Conservation (phyloP, 2,329 filamentous ascomycete species). For the Arthrobotrys sinensis region DNA sequence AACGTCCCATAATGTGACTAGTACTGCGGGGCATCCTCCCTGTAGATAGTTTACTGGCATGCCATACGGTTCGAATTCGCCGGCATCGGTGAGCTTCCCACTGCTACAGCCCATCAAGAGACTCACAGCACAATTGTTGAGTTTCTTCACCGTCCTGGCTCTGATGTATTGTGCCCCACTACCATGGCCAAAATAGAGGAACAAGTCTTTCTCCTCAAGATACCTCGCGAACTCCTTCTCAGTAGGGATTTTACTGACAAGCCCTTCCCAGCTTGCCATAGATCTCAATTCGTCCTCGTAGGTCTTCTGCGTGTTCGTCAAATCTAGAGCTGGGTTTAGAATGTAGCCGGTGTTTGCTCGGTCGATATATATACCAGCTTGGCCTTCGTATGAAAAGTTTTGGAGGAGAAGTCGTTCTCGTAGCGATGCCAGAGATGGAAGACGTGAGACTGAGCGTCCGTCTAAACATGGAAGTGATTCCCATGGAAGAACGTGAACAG, state of each 20-base stretch:
- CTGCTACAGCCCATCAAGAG: slow-evolving; percentile 97
- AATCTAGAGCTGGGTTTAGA: slow-evolving; percentile 88
- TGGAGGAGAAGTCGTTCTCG: slow-evolving; percentile 78
- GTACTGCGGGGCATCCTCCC: slow-evolving; percentile 85
- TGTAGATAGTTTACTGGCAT: slow-evolving; percentile 93
- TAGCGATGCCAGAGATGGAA: slow-evolving; percentile 88
- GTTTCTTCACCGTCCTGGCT: slow-evolving; percentile 82
- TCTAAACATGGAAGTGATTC: slow-evolving; percentile 92
- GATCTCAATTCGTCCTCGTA: slow-evolving; percentile 78
- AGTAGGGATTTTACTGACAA: slow-evolving; percentile 78
- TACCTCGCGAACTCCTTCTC: slow-evolving; percentile 82
- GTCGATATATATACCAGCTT: slow-evolving; percentile 73
- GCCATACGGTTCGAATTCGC: slow-evolving; percentile 91
- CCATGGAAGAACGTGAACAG: slow-evolving; percentile 93
- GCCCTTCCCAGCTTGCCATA: slow-evolving; percentile 79
- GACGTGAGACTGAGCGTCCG: slow-evolving; percentile 82
- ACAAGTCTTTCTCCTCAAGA: slow-evolving; percentile 77
- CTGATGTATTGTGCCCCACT: slow-evolving; percentile 95
- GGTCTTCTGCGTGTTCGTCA: slow-evolving; percentile 82
- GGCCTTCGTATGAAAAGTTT: slow-evolving; percentile 64
- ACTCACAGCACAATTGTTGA: slow-evolving; percentile 83
- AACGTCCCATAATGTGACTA: slow-evolving; percentile 97
- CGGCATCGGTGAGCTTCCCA: slow-evolving; percentile 82
- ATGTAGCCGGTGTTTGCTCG: slow-evolving; percentile 75
- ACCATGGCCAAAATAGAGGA: slow-evolving; percentile 97